Base-by-base conservation (phyloP, 257 asterid genomes). In the Thymus quinquecostatus region DNA sequence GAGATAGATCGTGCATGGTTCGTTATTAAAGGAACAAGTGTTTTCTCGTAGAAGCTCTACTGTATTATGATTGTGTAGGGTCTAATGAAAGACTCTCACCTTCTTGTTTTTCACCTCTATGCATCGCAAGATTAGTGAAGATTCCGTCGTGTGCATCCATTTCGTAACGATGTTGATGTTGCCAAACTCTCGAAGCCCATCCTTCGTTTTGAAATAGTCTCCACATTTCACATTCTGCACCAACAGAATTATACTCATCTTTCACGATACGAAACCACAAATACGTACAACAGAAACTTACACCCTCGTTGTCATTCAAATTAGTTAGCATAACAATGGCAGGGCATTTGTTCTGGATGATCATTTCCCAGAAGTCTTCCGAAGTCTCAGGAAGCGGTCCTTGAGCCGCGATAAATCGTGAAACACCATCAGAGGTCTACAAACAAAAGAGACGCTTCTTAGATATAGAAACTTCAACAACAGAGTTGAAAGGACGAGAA, bases 311-410 rank as follows among this genome's bases (percentile, higher is more conserved):
- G 76, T 92, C 98, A 47, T 87, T 85, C 83, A 93, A 79, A 9
- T 88, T 82, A 6, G 97, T 93, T 58, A 93, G 96, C 98, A 93
- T 93, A 34, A 93, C 74, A 33, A 93, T 85, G 56, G 77, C 91
- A n/a, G 97, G 98, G 78, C 96, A 90, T 58, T 77, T 88, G 68
- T 86, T 73, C 82, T 90, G 96, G 66, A 90, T 74, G 41, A 93
- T 71, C 97, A 93, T 93, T 75, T 90, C 96, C 97, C 97, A 93
- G 79, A 93, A 93, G 79, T 93, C 98, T 53, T 90, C 97, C 53
- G 77, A 80, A 64, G 97, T 90, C 68, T 87, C 91, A 10, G 97
- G 83, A 7, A 90, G 86, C 2, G 98, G 97, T 65, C 98, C 98
- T 93, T 93, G 97, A 68, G 98, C 88, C 11, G 98, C 98, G 63